Base-by-base conservation (phyloP, 768 basidiomycete genomes). In the Butyriboletus loyo region DNA sequence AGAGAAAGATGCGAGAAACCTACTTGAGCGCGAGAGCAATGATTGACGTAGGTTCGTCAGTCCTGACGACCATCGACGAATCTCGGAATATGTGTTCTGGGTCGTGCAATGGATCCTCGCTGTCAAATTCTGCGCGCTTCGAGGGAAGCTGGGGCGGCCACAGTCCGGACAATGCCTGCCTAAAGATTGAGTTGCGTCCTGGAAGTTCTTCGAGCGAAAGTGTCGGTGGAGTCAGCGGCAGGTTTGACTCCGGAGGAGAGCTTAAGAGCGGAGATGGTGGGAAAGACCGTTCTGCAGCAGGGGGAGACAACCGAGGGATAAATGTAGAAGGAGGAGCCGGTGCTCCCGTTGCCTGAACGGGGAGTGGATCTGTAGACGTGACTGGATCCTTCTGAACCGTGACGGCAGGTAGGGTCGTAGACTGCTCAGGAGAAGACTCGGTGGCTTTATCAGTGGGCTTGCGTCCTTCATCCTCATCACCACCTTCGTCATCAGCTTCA, bases 1-100 rank as follows among this genome's bases (percentile, higher is more conserved):
- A 37, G 3, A 30, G 21, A 35, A 48, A 19, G 19, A 21, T n/a
- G 28, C 14, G 44, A 46, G 15, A 38, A 8, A 71, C 83, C 62
- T 62, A 92, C 92, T 88, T 91, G 44, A 99, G 72, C 6, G 93
- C 92, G 51, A 98, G 84, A 7, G 97, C 95, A 57, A 98, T 94
- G 63, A 98, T 97, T 17, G 96, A 98, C 0, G 95, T 97, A 3
- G 96, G 97, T 65, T 99, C 97, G 67, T 98, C 94, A 19, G 93
- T 93, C 19, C 96, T 82, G 19, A 99, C 88, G 46, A 98, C 86
- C 83, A 98, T 95, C 2, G 88, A 86, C 15, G 92, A 93, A 64
- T 96, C 95, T 34, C 91, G 80, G 73, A 97, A 98, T 43, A 98
- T 87, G 64, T 98, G 93, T 62, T 98, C 95, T 1, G 86, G 86